These are phyloP conservation scores for Metrosideros polymorpha DNA, from an alignment of 441 rosid species.

Conservation along the genomic window DNA sequence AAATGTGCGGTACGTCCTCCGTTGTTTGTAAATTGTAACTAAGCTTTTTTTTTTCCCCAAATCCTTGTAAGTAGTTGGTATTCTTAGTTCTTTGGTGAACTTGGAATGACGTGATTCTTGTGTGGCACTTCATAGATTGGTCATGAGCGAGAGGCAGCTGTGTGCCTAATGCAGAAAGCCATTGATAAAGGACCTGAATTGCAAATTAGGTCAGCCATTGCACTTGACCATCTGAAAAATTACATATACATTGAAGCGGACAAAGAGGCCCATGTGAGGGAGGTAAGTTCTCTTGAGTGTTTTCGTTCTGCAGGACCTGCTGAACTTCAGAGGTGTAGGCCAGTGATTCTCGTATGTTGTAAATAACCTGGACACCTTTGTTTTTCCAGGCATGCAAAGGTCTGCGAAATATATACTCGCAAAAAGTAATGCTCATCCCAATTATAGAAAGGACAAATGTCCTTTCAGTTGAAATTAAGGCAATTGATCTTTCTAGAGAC, in stretches of 20 bases:
- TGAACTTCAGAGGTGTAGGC: not conserved
- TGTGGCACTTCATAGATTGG: constrained; percentile 57
- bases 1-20: constrained; percentile 80
- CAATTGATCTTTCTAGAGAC: constrained; percentile 86
- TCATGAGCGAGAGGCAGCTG: constrained; percentile 84
- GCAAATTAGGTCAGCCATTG: constrained; percentile 85
- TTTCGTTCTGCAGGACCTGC: not conserved
- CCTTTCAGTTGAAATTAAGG: constrained; percentile 95
- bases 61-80: not conserved
- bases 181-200: constrained; percentile 84
- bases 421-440: constrained; percentile 83
- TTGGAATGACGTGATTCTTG: not conserved
- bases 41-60: not conserved
- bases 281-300: constrained; percentile 34
- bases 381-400: constrained; percentile 82
- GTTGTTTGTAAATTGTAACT: not conserved
- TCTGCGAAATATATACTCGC: constrained; percentile 61
- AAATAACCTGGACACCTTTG: not conserved
- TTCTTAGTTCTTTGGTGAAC: not conserved
- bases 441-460: constrained; percentile 98
- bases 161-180: constrained; percentile 90
- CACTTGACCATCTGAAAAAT: constrained; percentile 93
- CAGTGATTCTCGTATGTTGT: not conserved
- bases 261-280: constrained; percentile 96
- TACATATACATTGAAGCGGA: constrained; percentile 91